Base-by-base conservation (phyloP, 2,329 filamentous ascomycete species). In the Fusarium agapanthi region DNA sequence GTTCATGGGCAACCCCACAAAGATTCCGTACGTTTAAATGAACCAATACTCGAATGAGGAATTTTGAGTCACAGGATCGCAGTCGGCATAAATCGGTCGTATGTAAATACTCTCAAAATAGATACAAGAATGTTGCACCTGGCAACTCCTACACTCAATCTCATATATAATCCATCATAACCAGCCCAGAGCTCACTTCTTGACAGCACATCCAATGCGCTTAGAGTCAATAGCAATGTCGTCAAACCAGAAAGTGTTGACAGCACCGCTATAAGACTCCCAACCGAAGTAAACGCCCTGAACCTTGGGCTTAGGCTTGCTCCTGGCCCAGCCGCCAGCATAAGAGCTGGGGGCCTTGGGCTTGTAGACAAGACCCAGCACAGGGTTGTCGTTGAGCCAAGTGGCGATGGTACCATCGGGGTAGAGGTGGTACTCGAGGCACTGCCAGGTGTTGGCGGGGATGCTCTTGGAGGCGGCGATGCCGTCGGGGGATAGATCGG, bases 241-340 rank as follows among this genome's bases (percentile, higher is more conserved):
- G 72, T 91, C 89, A 69, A 89, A 90, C 88, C 88, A 90, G 73
- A 90, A 86, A 4, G 89, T 91, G 79, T 90, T 90, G 6, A 82
- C 80, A 67, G 88, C 88, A 2, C 88, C 88, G 15, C 88, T 87
- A 72, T 91, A 91, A 9, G 85, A 87, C 83, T 91, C 89, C 88
- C 89, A 90, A 1, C 89, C 89, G 69, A 90, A 90, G 80, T 90
- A 89, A 34, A 90, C 81, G 13, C 77, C 88, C 1, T 86, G 86
- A 61, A 89, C 81, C 76, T 86, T 86, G 9, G 88, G 88, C 77
- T 83, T 87, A 63, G 83, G 77, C 38, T 69, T 78, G 76, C 85
- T 85, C 55, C 85, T 83, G 71, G 83, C 80, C 89, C 89, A 90
- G 2, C 78, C 83, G 5, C 84, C 85, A 43, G 82, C 78, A 37